Evolutionary conservation across 495 filamentous ascomycete genomes (phyloP), one percentile per base, ranked within the genome.

Genomic region (Aspergillus bridgeri): DNA sequence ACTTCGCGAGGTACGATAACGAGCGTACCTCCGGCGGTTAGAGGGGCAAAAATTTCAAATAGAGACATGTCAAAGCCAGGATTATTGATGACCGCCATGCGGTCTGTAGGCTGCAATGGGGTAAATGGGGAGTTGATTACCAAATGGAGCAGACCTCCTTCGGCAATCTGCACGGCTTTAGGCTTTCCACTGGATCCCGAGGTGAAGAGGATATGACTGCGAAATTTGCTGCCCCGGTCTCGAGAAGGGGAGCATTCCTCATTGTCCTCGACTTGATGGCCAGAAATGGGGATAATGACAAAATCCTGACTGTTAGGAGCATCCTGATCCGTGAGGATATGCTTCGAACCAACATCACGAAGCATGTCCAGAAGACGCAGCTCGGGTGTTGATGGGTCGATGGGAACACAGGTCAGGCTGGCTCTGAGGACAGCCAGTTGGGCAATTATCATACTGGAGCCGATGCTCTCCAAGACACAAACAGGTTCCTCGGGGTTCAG

Each of bases 41-140:
- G 48, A 20, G 48, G 38, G 3, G 42, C 22, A 44, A 58, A 58
- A 3, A 58, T 29, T 22, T 58, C 56, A 33, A 52, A 58, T 17
- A 52, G 17, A 13, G 56, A 58, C 17, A 58, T 46, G 24, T 58
- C 56, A 33, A 58, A 58, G 3, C 56, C 56, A 13, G 56, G 56
- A 18, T 58, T 58, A 33, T 58, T 58, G 38, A 58, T 48, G 1
- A 58, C 3, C 6, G 56, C 56, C 38, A 58, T 42, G 7, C 33
- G 47, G 18, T 58, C 56, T 15, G 42, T 29, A 8, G 56, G 7
- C 1, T 46, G n/a, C 5, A 47, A n/a, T 3, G 42, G 48, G n/a
- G 48, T 38, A 25, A 38, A 0, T 17, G 23, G n/a, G 2, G 22
- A 52, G 15, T 52, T 51, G 17, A 21, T 27, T 20, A 18, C 42